These are phyloP conservation scores for Saturnispora saitoi DNA, from an alignment of 805 yeast species.

Conservation along the genomic window DNA sequence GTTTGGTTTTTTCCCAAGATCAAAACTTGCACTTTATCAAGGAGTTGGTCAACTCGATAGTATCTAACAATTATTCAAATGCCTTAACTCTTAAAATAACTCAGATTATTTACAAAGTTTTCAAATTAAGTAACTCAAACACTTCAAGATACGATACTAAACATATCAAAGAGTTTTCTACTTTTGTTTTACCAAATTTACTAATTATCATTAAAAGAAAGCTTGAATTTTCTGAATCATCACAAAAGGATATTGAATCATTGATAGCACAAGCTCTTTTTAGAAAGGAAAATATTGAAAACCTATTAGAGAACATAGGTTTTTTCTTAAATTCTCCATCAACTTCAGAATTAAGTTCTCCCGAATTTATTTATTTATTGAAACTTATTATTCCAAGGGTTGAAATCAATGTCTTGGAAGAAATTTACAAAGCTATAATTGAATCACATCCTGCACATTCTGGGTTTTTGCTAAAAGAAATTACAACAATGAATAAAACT, in stretches of 20 bases:
- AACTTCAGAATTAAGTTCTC: conserved; percentile 11
- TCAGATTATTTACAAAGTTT: conserved; percentile 11
- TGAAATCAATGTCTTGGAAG: conserved; percentile 38
- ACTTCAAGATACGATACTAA: conserved; percentile 22
- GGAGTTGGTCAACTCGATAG: conserved; percentile 8
- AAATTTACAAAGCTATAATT: conserved; percentile 36
- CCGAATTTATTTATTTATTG: conserved; percentile 26
- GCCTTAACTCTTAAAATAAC: conserved; percentile 5
- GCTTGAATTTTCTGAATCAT: neutral
- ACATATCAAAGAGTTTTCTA: conserved; percentile 20
- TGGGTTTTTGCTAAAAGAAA: conserved; percentile 35
- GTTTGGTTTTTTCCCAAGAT: conserved; percentile 19
- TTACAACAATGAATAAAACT: conserved; percentile 44
- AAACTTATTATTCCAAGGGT: conserved; percentile 25
- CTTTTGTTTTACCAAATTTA: conserved; percentile 19
- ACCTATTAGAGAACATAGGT: conserved; percentile 27
- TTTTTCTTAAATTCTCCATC: conserved; percentile 23
- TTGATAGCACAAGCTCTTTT: conserved; percentile 25
- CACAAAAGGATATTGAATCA: conserved; percentile 4
- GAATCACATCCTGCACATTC: conserved; percentile 32
- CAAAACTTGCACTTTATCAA: conserved; percentile 20
- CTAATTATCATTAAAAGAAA: conserved; percentile 9
- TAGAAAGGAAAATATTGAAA: conserved; percentile 17
- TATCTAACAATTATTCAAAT: conserved; percentile 1
- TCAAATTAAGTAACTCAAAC: conserved; percentile 20